A percentile compares a stretch with the other conserved stretches of the same genome.
Conservation (phyloP, 345 rosid genomes). For the Rhodomyrtus tomentosa region DNA sequence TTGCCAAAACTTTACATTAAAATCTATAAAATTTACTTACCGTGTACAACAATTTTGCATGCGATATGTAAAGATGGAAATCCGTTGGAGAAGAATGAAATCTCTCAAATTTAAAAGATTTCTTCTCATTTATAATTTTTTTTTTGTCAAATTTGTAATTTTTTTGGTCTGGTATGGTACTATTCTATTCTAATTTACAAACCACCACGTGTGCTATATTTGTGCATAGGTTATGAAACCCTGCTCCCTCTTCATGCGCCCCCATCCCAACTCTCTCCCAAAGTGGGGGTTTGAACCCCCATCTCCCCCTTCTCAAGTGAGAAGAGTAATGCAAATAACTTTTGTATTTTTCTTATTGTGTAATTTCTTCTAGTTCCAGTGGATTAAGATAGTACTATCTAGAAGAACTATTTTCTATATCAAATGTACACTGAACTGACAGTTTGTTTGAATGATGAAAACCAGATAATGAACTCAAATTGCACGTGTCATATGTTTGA, state of each 20-base stretch:
- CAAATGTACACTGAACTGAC: neutral
- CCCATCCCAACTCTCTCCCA: no score
- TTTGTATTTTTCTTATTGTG: neutral
- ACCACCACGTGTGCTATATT: no score
- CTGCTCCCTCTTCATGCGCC: no score
- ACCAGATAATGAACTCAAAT: neutral
- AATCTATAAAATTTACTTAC: neutral
- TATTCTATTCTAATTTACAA: no score
- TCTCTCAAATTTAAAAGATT: neutral
- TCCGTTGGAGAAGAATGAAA: neutral
- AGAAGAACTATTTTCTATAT: neutral
- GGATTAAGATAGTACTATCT: neutral
- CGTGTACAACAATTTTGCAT: neutral
- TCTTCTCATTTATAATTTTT: neutral
- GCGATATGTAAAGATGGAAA: neutral
- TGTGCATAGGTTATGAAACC: no score
- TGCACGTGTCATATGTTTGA: neutral
- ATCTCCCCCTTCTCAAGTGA: no score
- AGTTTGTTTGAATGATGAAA: neutral
- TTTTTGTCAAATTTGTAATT: no score
- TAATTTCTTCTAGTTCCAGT: neutral
- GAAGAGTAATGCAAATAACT: neutral
- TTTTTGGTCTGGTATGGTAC: no score
- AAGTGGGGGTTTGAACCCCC: no score
- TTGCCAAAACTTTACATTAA: neutral